Conservation (phyloP, 2,329 filamentous ascomycete genomes). For the Pseudogymnoascus sp. region DNA sequence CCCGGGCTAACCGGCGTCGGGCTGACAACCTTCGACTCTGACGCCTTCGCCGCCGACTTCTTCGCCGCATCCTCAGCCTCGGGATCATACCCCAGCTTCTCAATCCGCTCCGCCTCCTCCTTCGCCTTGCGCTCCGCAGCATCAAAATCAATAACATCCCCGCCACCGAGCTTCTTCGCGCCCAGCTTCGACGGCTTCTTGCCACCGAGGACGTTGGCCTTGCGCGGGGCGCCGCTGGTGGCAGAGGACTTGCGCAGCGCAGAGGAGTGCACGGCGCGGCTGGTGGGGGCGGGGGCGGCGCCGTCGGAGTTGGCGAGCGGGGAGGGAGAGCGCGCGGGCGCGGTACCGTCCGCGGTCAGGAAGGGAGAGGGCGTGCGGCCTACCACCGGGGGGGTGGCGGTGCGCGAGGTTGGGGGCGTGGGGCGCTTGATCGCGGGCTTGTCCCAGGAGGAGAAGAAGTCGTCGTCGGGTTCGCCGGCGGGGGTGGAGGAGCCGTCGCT, state of each 20-base stretch:
- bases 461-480: slow-evolving; percentile 73
- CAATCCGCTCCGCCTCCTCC: slow-evolving; percentile 93
- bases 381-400: slow-evolving; percentile 72
- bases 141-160: slow-evolving; percentile 85
- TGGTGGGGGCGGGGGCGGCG: slow-evolving; percentile 52
- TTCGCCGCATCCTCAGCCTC: slow-evolving; percentile 62
- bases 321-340: slow-evolving; percentile 69
- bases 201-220: slow-evolving; percentile 75
- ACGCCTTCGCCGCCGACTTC: slow-evolving; percentile 29
- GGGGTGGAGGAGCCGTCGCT: slow-evolving; percentile 64
- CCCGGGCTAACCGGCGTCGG: slow-evolving; percentile 68
- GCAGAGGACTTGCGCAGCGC: slow-evolving; percentile 70
- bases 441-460: slow-evolving; percentile 99
- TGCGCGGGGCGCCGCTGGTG: slow-evolving; percentile 57
- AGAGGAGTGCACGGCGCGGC: slow-evolving; percentile 67
- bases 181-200: slow-evolving; percentile 81
- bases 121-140: slow-evolving; percentile 95
- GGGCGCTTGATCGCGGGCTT: slow-evolving; percentile 95
- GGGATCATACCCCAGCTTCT: slow-evolving; percentile 90
- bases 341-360: slow-evolving; percentile 66
- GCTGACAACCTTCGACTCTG: slow-evolving; percentile 48
- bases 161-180: slow-evolving; percentile 73
- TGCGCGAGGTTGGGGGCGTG: slow-evolving; percentile 85
- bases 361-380: slow-evolving; percentile 85
- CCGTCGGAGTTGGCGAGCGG: slow-evolving; percentile 64